phyloP scores from a whole-genome alignment of 2,329 filamentous ascomycete species.

The Zalaria obscura region DNA sequence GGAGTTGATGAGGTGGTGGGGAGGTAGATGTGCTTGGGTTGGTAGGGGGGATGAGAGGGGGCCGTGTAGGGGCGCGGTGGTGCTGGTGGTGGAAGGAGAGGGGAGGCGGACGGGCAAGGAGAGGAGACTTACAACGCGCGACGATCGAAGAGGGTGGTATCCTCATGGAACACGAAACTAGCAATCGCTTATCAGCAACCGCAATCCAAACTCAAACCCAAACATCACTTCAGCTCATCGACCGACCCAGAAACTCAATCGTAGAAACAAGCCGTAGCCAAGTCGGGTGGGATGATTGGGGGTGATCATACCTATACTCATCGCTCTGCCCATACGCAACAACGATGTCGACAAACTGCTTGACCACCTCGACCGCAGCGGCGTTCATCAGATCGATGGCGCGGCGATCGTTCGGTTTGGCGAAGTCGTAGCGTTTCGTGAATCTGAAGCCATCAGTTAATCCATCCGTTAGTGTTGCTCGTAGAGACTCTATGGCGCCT shows the following conservation, averaged over 20 bases:
- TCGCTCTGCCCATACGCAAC: constrained; percentile 91
- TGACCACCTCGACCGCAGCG: constrained; percentile 72
- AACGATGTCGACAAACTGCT: constrained; percentile 69
- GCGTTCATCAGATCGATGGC: constrained; percentile 91
- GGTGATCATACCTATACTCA: constrained; percentile 55
- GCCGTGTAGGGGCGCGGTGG: too few species aligned
- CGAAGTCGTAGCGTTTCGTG: constrained; percentile 68
- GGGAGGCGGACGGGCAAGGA: neutral
- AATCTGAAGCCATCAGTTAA: constrained; percentile 38
- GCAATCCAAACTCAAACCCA: too few species aligned
- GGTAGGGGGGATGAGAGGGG: neutral
- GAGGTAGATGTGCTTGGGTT: neutral
- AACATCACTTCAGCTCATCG: too few species aligned
- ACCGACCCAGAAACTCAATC: too few species aligned
- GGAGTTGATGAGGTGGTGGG: too few species aligned
- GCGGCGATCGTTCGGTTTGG: constrained; percentile 81
- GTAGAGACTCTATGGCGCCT: neutral
- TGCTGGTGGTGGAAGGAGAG: neutral
- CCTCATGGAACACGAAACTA: constrained; percentile 81
- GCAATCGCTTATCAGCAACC: neutral
- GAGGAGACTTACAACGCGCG: constrained; percentile 49
- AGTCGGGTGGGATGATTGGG: too few species aligned
- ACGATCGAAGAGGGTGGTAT: constrained; percentile 70
- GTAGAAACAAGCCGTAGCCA: too few species aligned
- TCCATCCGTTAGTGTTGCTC: too few species aligned